Evolutionary conservation across 345 rosid genomes (phyloP).

Genomic region (Boechera retrofracta): DNA sequence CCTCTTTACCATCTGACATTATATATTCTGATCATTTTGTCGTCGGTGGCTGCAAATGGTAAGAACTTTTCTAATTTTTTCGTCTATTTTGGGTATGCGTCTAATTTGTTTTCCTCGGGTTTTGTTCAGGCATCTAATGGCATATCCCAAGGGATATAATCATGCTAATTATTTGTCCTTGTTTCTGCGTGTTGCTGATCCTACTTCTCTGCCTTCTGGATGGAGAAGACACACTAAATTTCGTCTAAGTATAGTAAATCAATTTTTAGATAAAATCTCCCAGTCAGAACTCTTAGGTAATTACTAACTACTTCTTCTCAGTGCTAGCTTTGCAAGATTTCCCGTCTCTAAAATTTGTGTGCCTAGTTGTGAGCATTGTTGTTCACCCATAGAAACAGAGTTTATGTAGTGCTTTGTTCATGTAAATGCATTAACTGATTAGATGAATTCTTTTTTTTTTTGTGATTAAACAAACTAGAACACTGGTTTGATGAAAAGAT

Average conservation of each 20-base stretch:
- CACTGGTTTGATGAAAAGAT: not conserved
- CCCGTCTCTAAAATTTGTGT: too few species aligned
- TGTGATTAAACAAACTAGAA: not conserved
- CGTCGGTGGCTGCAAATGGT: conserved; percentile 18
- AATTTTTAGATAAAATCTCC: too few species aligned
- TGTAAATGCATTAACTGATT: not conserved
- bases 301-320: too few species aligned
- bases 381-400: not conserved
- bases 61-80: not conserved
- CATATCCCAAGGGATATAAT: conserved; percentile 82
- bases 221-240: conserved; percentile 82
- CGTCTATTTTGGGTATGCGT: not conserved
- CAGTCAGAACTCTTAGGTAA: too few species aligned
- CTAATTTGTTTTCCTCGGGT: not conserved
- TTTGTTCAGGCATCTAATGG: conserved; percentile 61
- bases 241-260: conserved; percentile 62
- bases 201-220: conserved; percentile 61
- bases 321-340: too few species aligned
- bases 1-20: not conserved
- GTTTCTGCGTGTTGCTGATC: conserved; percentile 71
- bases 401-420: not conserved
- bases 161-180: conserved; percentile 64
- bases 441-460: not conserved
- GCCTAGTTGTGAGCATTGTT: too few species aligned
- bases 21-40: not conserved